A percentile compares a stretch with the other conserved stretches of the same genome.
These are phyloP conservation scores for Solanum habrochaites DNA, from an alignment of 257 asterid genomes.

Conservation along the genomic window DNA sequence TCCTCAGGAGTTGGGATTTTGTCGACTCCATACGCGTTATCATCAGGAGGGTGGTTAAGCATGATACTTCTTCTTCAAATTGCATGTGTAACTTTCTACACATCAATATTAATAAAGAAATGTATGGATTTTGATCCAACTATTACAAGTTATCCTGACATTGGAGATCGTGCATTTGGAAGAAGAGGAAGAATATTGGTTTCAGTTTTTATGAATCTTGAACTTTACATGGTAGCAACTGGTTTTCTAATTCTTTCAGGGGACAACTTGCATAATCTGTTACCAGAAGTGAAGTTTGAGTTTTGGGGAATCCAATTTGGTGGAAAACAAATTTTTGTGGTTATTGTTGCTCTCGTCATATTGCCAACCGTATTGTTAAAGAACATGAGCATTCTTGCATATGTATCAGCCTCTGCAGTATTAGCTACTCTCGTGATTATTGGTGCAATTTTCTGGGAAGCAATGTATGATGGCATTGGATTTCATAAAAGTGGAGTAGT, in stretches of 20 bases:
- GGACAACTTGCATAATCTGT: conserved; percentile 44
- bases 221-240: conserved; percentile 72
- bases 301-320: conserved; percentile 27
- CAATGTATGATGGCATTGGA: conserved; percentile 46
- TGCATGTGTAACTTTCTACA: conserved; percentile 53
- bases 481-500: conserved; percentile 34
- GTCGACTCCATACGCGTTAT: conserved; percentile 67
- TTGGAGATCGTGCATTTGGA: conserved; percentile 72
- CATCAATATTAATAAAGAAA: conserved; percentile 54
- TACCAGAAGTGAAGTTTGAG: conserved; percentile 23
- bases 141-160: conserved; percentile 64
- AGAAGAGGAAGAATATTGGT: conserved; percentile 41
- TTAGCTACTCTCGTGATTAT: conserved; percentile 60
- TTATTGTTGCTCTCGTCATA: conserved; percentile 48
- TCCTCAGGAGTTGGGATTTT: conserved; percentile 73
- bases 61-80: conserved; percentile 46
- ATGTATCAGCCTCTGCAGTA: conserved; percentile 74
- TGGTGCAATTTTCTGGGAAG: conserved; percentile 57
- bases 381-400: conserved; percentile 63
- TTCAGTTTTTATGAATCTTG: conserved; percentile 51
- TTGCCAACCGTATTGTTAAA: conserved; percentile 67
- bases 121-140: conserved; percentile 74
- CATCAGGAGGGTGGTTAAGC: conserved; percentile 89
- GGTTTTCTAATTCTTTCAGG: conserved; percentile 90
- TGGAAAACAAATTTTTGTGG: conserved; percentile 40